Percentiles rank a stretch among this genome's conserved stretches.
Evolutionary conservation across 2,329 filamentous ascomycete genomes (phyloP).

Genomic region (Akanthomyces lecanii): DNA sequence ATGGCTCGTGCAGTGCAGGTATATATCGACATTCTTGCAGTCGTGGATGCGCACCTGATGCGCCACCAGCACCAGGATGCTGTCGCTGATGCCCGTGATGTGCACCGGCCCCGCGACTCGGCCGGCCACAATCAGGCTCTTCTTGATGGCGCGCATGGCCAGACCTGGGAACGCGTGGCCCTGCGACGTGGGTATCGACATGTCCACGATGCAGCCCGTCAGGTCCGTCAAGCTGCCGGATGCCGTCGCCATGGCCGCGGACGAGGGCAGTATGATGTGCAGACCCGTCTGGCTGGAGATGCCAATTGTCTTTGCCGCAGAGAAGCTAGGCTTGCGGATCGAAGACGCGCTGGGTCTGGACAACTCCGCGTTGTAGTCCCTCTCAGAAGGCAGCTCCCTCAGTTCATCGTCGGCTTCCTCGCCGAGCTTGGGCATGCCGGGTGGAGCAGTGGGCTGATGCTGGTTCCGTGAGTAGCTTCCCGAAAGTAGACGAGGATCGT

Average conservation of each 20-base stretch:
- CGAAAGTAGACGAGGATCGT: constrained; percentile 40
- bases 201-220: constrained; percentile 69
- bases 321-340: constrained; percentile 60
- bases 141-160: constrained; percentile 62
- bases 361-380: constrained; percentile 57
- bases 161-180: constrained; percentile 66
- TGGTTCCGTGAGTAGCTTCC: constrained; percentile 31
- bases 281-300: constrained; percentile 64
- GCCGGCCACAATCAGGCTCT: constrained; percentile 72
- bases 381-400: constrained; percentile 8
- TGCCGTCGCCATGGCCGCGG: constrained; percentile 65
- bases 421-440: neutral
- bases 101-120: constrained; percentile 77
- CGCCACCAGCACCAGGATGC: constrained; percentile 72
- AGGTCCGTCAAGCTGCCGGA: constrained; percentile 71
- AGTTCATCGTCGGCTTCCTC: constrained; percentile 24
- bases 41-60: constrained; percentile 94
- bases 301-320: constrained; percentile 54
- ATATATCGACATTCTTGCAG: constrained; percentile 74
- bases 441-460: constrained; percentile 17
- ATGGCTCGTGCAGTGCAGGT: constrained; percentile 74
- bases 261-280: constrained; percentile 72
- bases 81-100: constrained; percentile 69
- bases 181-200: constrained; percentile 59
- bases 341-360: constrained; percentile 34